Conservation (phyloP, 805 yeast species). For the Zygotorulaspora chibaensis region DNA sequence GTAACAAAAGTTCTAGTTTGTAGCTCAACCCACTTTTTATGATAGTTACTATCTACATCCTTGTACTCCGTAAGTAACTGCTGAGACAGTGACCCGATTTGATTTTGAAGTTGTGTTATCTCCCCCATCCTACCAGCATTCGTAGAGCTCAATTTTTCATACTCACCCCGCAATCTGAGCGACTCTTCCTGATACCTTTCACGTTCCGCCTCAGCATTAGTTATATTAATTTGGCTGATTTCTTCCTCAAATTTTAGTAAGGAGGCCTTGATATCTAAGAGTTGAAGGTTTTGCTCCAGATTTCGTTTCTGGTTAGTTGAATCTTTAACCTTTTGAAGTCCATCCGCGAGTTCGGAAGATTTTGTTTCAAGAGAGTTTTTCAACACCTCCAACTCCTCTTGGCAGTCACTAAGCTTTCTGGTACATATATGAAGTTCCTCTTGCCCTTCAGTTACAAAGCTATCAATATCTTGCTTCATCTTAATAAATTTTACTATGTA, state of each 20-base stretch:
- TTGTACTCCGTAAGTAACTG: constrained; percentile 71
- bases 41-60: constrained; percentile 59
- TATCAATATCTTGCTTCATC: constrained; percentile 11
- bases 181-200: constrained; percentile 59
- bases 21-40: constrained; percentile 66
- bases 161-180: constrained; percentile 43
- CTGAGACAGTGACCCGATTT: constrained; percentile 47
- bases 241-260: constrained; percentile 36
- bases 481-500: constrained; percentile 25
- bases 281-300: constrained; percentile 59
- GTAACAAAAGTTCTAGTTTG: constrained; percentile 73
- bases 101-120: constrained; percentile 74
- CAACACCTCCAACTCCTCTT: constrained; percentile 20
- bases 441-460: constrained; percentile 12
- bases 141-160: constrained; percentile 53
- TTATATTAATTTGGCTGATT: constrained; percentile 45
- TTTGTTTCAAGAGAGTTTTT: constrained; percentile 19
- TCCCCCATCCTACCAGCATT: constrained; percentile 84
- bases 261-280: constrained; percentile 43
- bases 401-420: constrained; percentile 17
- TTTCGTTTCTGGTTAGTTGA: constrained; percentile 59
- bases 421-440: constrained; percentile 19
- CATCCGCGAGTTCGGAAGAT: constrained; percentile 16
- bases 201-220: constrained; percentile 56
- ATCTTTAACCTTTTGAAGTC: constrained; percentile 45